phyloP scores from a whole-genome alignment of 352 stramenopile genomes.

The Aphanomyces euteiches region DNA sequence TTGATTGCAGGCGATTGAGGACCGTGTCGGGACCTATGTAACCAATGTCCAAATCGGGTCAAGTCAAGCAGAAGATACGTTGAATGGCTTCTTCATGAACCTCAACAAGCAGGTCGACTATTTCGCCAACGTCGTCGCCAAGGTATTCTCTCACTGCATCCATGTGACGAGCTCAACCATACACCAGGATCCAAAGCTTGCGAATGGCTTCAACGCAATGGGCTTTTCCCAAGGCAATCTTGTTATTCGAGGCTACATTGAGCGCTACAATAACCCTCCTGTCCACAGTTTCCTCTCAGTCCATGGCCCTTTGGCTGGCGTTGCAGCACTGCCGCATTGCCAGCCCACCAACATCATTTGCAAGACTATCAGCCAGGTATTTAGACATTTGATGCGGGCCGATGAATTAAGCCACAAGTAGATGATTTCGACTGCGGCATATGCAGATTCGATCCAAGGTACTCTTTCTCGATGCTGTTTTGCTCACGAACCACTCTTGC shows the following conservation, averaged over 20 bases:
- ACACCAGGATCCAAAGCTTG: constrained; percentile 68
- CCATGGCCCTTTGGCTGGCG: constrained; percentile 88
- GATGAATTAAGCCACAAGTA: constrained; percentile 21
- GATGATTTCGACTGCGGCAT: constrained; percentile 40
- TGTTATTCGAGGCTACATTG: constrained; percentile 92
- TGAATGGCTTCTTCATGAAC: constrained; percentile 92
- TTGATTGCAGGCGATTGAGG: constrained; percentile 48
- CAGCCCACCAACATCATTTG: constrained; percentile 78
- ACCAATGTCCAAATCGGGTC: constrained; percentile 87
- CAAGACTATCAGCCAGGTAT: constrained; percentile 73
- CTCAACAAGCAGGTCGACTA: constrained; percentile 89
- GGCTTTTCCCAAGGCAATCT: constrained; percentile 94
- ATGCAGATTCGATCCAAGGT: constrained; percentile 21
- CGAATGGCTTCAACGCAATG: constrained; percentile 89
- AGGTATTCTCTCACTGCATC: constrained; percentile 36
- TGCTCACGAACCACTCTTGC: not conserved
- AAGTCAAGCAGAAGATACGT: constrained; percentile 76
- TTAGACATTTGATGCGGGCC: no score
- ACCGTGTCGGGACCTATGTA: constrained; percentile 81
- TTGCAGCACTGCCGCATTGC: constrained; percentile 87
- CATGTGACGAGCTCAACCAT: not conserved
- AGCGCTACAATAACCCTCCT: constrained; percentile 89
- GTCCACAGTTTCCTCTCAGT: constrained; percentile 90
- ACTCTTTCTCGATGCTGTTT: not conserved
- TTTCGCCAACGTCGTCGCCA: constrained; percentile 81